Evolutionary conservation across 345 rosid genomes (phyloP).

Genomic region (Balakata baccata): DNA sequence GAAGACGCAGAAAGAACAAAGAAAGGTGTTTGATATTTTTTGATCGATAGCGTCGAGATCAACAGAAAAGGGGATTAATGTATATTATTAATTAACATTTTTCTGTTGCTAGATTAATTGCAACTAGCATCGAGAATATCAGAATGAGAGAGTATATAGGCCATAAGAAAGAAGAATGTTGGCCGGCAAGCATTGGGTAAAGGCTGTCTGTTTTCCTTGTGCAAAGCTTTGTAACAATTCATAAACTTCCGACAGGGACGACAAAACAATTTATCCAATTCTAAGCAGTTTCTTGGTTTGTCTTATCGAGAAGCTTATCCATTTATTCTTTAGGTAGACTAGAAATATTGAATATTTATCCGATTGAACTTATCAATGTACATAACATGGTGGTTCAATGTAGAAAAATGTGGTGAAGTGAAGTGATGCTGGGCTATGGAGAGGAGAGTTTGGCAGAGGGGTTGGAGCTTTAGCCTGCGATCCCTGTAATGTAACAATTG

Average conservation of each 20-base stretch:
- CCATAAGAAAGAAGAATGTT: neutral
- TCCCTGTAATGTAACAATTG: no score
- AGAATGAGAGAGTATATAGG: neutral
- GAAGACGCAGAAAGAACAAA: no score
- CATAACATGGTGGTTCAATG: no score
- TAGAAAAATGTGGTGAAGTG: no score
- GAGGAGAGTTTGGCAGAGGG: no score
- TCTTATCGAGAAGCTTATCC: neutral
- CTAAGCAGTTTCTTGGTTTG: slow-evolving; percentile 1
- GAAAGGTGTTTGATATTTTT: neutral
- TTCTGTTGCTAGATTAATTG: neutral
- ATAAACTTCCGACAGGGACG: neutral
- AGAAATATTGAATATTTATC: no score
- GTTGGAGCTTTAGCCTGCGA: no score
- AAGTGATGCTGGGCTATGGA: no score
- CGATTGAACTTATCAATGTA: neutral
- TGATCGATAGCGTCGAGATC: no score
- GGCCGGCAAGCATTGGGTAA: slow-evolving; percentile 1
- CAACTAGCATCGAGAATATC: slow-evolving; percentile 5
- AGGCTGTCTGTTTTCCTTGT: neutral
- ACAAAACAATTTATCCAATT: neutral
- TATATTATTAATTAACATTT: neutral
- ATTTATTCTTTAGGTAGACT: neutral
- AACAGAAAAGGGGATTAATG: no score
- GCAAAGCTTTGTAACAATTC: neutral